Evolutionary conservation across 2,329 filamentous ascomycete genomes (phyloP), one percentile per base, ranked within the genome.

Genomic region (Alternaria rosae): DNA sequence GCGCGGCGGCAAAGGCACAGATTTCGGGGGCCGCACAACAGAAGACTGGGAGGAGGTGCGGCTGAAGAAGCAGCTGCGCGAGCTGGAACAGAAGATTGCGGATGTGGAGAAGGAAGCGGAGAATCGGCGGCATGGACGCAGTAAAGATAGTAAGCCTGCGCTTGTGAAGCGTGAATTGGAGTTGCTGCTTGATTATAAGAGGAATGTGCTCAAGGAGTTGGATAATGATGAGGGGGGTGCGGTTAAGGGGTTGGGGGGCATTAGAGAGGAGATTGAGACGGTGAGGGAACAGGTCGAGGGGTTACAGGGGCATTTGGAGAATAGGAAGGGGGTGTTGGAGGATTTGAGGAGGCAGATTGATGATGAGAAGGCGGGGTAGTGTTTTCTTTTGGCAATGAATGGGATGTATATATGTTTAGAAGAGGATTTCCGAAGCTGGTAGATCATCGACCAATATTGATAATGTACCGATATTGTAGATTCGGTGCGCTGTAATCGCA

Each of bases 31-130:
- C 38, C 92, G 93, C 77, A 92, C 91, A 63, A 94, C 96, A 25
- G 89, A 89, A 73, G 95, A 99, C 78, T 98, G 95, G 93, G 95
- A 99, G 80, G 95, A 98, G 80, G 95, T 98, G 45, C 88, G 94
- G 56, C 85, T 99, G 68, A 94, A 96, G 85, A 94, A 95, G 77
- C 93, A 98, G 80, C 87, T 99, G 30, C 86, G 89, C 23, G 94
- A 98, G 71, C 84, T 99, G 26, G 94, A 99, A 73, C 87, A 91
- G 59, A 97, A 96, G 84, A 91, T 97, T 65, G 88, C 90, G 35
- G 90, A 91, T 61, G 91, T 97, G 2, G 93, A 96, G 81, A 86
- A 89, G 59, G 88, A 89, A 44, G 89, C 90, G 0, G 86, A 87
- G 62, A 85, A 88, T 59, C 85, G 85, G 48, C 74, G 80, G 78